Conservation (phyloP, 2,329 filamentous ascomycete genomes). For the Ophiocordyceps camponoti-leonardi region DNA sequence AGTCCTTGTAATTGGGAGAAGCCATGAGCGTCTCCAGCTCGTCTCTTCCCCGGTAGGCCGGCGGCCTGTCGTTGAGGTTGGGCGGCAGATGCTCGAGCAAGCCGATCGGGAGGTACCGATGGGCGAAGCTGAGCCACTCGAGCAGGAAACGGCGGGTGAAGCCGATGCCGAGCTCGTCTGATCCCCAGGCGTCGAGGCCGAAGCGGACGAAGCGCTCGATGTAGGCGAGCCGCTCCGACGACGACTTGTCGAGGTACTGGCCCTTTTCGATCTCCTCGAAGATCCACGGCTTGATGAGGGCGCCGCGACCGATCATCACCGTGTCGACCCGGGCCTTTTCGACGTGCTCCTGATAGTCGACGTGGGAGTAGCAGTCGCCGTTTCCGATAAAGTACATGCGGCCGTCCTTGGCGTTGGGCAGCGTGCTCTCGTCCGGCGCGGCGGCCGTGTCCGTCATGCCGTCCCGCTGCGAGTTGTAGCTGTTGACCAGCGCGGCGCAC, state of each 20-base stretch:
- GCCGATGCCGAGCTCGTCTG: conserved; percentile 84
- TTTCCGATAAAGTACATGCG: conserved; percentile 89
- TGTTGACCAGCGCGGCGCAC: conserved; percentile 68
- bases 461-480: conserved; percentile 54
- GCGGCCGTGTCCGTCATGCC: conserved; percentile 55
- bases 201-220: conserved; percentile 82
- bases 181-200: conserved; percentile 87
- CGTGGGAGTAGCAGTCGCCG: conserved; percentile 87
- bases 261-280: conserved; percentile 89
- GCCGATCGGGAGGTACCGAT: conserved; percentile 81
- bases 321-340: conserved; percentile 66
- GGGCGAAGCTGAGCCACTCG: conserved; percentile 88
- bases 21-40: conserved; percentile 88
- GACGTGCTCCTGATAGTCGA: conserved; percentile 69
- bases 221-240: conserved; percentile 67
- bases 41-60: conserved; percentile 65
- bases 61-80: conserved; percentile 74
- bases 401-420: conserved; percentile 45
- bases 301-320: conserved; percentile 95
- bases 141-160: conserved; percentile 83
- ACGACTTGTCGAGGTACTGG: conserved; percentile 91
- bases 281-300: conserved; percentile 93
- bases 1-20: conserved; percentile 86
- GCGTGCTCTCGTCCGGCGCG: conserved; percentile 59
- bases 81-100: conserved; percentile 79